A percentile compares a stretch with the other conserved stretches of the same genome.
phyloP scores from a whole-genome alignment of 805 yeast species.

The Starmerella sirachaensis region DNA sequence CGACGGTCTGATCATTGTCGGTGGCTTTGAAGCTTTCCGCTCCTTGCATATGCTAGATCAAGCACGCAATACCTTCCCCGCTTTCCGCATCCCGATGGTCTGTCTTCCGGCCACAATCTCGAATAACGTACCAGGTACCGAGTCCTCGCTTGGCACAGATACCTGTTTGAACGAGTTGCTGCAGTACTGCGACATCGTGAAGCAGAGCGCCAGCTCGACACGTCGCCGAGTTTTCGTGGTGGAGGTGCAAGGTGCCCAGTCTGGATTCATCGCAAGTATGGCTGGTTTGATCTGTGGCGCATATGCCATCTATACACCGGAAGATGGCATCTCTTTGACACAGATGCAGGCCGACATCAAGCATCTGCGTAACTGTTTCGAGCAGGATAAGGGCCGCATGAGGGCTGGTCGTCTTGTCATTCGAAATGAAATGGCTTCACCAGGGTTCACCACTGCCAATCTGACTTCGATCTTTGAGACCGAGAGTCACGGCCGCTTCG shows the following conservation, averaged over 20 bases:
- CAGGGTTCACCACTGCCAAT: slow-evolving; percentile 67
- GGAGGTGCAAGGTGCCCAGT: slow-evolving; percentile 96
- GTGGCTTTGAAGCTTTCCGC: slow-evolving; percentile 94
- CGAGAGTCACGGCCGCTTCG: slow-evolving; percentile 66
- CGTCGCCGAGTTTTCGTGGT: slow-evolving; percentile 91
- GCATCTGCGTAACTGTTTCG: slow-evolving; percentile 54
- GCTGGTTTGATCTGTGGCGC: slow-evolving; percentile 85
- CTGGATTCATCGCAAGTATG: slow-evolving; percentile 84
- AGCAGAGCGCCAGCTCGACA: slow-evolving; percentile 89
- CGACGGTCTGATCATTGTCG: slow-evolving; percentile 82
- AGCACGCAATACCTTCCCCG: slow-evolving; percentile 70
- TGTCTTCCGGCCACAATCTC: slow-evolving; percentile 92
- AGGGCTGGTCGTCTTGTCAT: slow-evolving; percentile 78
- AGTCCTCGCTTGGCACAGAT: slow-evolving; percentile 88
- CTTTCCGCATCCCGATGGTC: slow-evolving; percentile 88
- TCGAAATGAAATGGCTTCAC: slow-evolving; percentile 73
- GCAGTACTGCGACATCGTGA: slow-evolving; percentile 86
- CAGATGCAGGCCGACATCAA: slow-evolving; percentile 67
- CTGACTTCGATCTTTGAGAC: slow-evolving; percentile 74
- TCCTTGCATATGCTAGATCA: slow-evolving; percentile 70
- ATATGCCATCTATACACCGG: slow-evolving; percentile 82
- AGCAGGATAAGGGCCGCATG: slow-evolving; percentile 62
- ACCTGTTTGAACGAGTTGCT: slow-evolving; percentile 88
- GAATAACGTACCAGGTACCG: slow-evolving; percentile 98
- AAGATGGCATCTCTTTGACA: slow-evolving; percentile 55